phyloP scores from a whole-genome alignment of 805 yeast genomes.

The Schwanniomyces sp. region DNA sequence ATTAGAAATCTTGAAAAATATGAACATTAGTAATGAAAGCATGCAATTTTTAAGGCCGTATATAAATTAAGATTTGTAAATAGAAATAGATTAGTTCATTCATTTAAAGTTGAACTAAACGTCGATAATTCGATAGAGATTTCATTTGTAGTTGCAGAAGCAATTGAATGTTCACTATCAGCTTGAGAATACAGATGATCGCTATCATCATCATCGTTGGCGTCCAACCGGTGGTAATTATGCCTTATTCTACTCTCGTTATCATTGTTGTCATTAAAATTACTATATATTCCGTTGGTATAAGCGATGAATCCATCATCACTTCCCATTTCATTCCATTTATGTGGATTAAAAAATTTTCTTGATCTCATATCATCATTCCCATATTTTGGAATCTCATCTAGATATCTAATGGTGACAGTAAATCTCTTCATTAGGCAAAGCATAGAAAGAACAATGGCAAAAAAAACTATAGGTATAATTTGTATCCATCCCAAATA shows the following conservation, averaged over 20 bases:
- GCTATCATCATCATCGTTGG: neutral
- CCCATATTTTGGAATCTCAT: constrained; percentile 25
- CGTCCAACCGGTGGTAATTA: neutral
- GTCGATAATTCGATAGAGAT: neutral
- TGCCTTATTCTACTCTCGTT: neutral
- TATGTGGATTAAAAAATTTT: constrained; percentile 10
- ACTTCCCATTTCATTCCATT: constrained; percentile 30
- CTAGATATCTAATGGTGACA: constrained; percentile 46
- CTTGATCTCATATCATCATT: constrained; percentile 36
- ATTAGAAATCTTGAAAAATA: constrained; percentile 1
- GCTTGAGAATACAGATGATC: neutral
- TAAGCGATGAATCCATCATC: constrained; percentile 46
- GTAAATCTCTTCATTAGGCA: constrained; percentile 74
- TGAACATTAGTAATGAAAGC: neutral
- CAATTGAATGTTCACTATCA: neutral
- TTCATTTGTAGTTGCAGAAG: neutral
- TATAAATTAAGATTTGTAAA: constrained; percentile 1
- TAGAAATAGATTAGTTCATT: neutral
- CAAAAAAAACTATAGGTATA: constrained; percentile 63
- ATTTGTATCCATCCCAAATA: constrained; percentile 88
- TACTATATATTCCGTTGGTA: constrained; percentile 41
- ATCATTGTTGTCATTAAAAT: constrained; percentile 6
- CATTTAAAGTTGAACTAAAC: neutral
- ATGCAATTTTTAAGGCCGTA: neutral
- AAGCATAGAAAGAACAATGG: constrained; percentile 61